Base-by-base conservation (phyloP, 2,329 filamentous ascomycete genomes). In the Cercospora sojina region DNA sequence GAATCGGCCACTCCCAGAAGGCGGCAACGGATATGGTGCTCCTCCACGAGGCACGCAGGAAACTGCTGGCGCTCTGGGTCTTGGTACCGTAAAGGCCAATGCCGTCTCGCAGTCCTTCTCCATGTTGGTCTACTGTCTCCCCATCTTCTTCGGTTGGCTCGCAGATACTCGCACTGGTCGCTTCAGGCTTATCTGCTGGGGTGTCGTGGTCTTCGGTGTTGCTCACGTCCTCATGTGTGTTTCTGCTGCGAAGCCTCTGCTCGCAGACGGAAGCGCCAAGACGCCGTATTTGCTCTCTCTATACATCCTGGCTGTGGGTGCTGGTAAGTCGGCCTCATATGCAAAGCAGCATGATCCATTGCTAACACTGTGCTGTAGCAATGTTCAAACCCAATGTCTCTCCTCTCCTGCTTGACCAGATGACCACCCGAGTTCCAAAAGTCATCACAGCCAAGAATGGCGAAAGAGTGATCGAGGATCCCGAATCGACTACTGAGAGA, bases 381-480 rank as follows among this genome's bases (percentile, higher is more conserved):
- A 70, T 70, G 69, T 92, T 93, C 85, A 93, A 93, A 82, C 86
- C 89, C 69, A 93, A 93, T 74, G 89, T 93, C 51, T 80, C 80
- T 7, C 82, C 82, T 1, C 70, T 84, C 25, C 80, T 83, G 53
- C 81, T 81, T 6, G 82, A 84, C 70, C 82, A 84, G 71, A 79
- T 82, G 61, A 75, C 73, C 10, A 76, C 76, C 13, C 79, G 75
- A 12, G 77, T 74, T 9, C 77, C 78, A 1, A 78, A 76, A 47
- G 74, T 83, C 59, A 79, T 77, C 65, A 74, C 72, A 0, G 65
- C 79, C 55, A 72, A 81, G 72, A 76, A 64, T 74, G 80, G 81
- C 62, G 80, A 83, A 74, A 77, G 79, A 27, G 77, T 83, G 49
- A 82, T 83, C 57, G 78, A 81, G 31, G 81, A 83, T 58, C 81